Base-by-base conservation (phyloP, 2,329 filamentous ascomycete species). In the Knoxdaviesia capensis region DNA sequence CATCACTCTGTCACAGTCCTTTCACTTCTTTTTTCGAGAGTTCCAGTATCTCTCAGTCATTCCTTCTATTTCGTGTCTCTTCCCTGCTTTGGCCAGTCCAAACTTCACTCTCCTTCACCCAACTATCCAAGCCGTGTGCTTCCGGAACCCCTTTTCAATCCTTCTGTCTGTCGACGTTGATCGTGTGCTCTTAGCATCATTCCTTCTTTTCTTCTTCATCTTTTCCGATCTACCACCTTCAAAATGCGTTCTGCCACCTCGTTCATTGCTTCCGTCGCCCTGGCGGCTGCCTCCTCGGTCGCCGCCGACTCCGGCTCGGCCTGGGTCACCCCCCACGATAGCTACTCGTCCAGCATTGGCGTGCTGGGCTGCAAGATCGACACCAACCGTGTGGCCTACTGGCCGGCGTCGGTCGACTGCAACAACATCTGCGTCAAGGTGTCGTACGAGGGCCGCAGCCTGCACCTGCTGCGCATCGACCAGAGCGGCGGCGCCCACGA, bases 351-450 rank as follows among this genome's bases (percentile, higher is more conserved):
- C 10, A 71, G 68, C 4, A 55, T 73, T 46, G 71, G 71, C 39
- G 71, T 74, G 4, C 56, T 72, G 6, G 71, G 71, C 41, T 75
- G 71, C 64, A 69, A 72, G 55, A 63, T 76, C 54, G 55, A 75
- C 57, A 72, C 64, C 46, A 66, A 75, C 60, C 69, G 69, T 36
- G 63, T 75, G 35, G 71, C 71, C 46, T 76, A 76, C 63, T 76
- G 69, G 68, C 72, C 72, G 6, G 52, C 51, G 29, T 52, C 59
- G 5, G 59, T 70, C 39, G 60, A 62, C 58, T 76, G 71, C 60
- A 58, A 65, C 57, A 62, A 68, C 52, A 61, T 75, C 49, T 76
- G 71, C 56, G 59, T 74, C 50, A 64, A 66, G 54, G 57, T 75
- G 46, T 62, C 58, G 44, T 57, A 67, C 53, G 57, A 53, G 37